Evolutionary conservation across 179 eudicot genomes (phyloP).

Genomic region (Monotropa hypopitys): DNA sequence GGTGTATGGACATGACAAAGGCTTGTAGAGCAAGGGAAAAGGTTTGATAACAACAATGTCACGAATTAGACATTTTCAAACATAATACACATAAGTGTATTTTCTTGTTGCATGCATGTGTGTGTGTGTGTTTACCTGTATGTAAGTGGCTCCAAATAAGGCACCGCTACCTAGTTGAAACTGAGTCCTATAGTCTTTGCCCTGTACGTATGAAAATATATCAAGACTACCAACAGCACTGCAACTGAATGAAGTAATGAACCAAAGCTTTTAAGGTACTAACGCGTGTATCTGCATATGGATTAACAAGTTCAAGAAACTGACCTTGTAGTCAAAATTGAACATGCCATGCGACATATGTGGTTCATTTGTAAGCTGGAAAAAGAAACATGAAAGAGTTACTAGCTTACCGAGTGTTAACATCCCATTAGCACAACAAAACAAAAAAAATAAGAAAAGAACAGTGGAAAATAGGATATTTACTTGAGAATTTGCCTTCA

Average conservation of each 20-base stretch:
- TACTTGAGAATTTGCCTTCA: constrained; percentile 80
- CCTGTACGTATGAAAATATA: constrained; percentile 29
- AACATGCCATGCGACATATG: constrained; percentile 80
- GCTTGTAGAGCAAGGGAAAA: neutral
- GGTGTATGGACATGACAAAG: neutral
- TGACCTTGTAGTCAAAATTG: constrained; percentile 84
- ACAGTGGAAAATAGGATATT: neutral
- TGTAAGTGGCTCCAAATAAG: constrained; percentile 72
- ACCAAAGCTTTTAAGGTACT: neutral
- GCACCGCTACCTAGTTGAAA: constrained; percentile 81
- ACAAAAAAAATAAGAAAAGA: neutral
- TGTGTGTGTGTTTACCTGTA: constrained; percentile 42
- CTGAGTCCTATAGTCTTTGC: constrained; percentile 71
- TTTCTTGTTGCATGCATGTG: neutral
- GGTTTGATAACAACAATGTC: neutral
- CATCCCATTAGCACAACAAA: neutral
- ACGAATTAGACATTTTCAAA: neutral
- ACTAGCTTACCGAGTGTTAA: constrained; percentile 6
- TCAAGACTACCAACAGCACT: neutral
- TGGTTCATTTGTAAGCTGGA: constrained; percentile 73
- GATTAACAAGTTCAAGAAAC: neutral
- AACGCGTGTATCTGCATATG: neutral
- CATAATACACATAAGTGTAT: neutral
- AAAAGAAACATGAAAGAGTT: constrained; percentile 7
- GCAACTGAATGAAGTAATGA: neutral